Evolutionary conservation across 257 asterid species (phyloP), one percentile per base, ranked within the genome.

Genomic region (Buddleja alternifolia): DNA sequence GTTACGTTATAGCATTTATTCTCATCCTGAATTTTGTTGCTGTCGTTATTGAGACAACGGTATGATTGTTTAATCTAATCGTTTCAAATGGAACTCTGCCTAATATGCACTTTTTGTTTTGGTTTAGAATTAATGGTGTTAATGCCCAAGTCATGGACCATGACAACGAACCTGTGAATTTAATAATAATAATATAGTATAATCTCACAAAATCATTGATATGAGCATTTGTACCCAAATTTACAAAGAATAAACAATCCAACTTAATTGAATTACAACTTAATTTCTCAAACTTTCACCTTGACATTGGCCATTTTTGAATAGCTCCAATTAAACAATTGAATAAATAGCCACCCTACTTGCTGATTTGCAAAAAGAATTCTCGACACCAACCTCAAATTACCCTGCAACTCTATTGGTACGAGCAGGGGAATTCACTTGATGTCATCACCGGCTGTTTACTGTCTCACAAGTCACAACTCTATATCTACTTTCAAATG

Each of bases 21-120:
- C 97, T 94, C 76, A 34, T 86, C 73, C 14, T 94, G 86, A 94
- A 94, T 80, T 81, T 94, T 47, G 78, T 67, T 73, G 96, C 99
- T 58, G 99, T 94, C 47, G 66, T 94, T 65, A 83, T 86, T 75
- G 99, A 94, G 83, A 87, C 99, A 57, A 84, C 91, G 90, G 99
- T 94, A 84, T 57, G 82, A 56, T 45, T 66, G 50, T 61, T 71
- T 42, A 40, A 52, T 69, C 68, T 59, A 68, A 11, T 64, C 36
- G 20, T 62, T 63, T 40, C 36, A 41, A 41, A 56, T 76, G 44
- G 21, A 50, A 73, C 39, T 46, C 62, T 21, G 42, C 34, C 25
- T 8, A 7, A n/a, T 14, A 41, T 72, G 34, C 32, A 60, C 12
- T 40, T 36, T 20, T 60, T 17, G 4, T 36, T 19, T 47, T 48